A percentile compares a stretch with the other conserved stretches of the same genome.
These are phyloP conservation scores for Fremontodendron californicum DNA, from an alignment of 345 rosid genomes.

Conservation along the genomic window DNA sequence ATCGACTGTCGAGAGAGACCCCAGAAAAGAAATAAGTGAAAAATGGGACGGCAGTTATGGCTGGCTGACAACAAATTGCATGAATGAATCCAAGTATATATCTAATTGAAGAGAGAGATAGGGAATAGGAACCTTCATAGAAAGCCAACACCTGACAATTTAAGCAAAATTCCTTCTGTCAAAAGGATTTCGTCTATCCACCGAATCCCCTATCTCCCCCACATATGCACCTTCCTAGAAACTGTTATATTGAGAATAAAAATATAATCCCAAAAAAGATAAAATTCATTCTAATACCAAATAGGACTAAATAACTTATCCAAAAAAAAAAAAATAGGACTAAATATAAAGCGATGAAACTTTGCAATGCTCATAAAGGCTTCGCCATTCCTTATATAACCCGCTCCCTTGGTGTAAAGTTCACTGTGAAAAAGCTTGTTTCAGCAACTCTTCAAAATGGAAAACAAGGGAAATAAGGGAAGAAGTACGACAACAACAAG, in stretches of 20 bases:
- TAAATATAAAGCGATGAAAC: not conserved
- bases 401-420: constrained; percentile 6
- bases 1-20: no score
- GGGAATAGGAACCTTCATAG: constrained; percentile 40
- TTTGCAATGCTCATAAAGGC: not conserved
- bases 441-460: constrained; percentile 18
- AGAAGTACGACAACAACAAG: constrained; percentile 15
- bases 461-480: not conserved
- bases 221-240: constrained; percentile 47
- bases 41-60: not conserved
- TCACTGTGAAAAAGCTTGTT: not conserved
- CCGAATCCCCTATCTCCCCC: not conserved
- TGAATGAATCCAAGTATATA: constrained; percentile 24
- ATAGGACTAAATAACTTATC: not conserved
- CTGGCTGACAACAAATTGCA: not conserved
- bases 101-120: not conserved
- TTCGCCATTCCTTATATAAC: constrained; percentile 9
- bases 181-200: not conserved
- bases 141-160: constrained; percentile 24
- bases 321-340: not conserved
- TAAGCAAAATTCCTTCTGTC: constrained; percentile 12
- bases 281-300: not conserved
- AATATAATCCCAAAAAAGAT: not conserved
- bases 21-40: no score
- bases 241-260: constrained; percentile 7